Base-by-base conservation (phyloP, 257 asterid genomes). In the Linaria vulgaris region DNA sequence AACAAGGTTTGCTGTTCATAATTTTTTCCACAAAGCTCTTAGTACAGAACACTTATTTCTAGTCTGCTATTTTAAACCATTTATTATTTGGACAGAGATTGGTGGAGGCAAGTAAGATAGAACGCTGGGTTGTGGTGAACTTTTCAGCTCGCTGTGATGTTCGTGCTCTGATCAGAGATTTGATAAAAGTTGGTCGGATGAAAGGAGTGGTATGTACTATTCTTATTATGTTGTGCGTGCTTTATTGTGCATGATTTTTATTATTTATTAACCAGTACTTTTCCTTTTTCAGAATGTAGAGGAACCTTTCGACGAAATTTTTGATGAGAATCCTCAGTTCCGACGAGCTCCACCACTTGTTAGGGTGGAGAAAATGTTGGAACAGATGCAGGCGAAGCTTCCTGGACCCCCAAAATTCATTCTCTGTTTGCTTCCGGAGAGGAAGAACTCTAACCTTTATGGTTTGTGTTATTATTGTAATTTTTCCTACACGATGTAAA, bases 351-450 rank as follows among this genome's bases (percentile, higher is more conserved):
- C 95, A 0, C 88, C 96, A 21, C 30, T 81, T 59, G 85, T 84
- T 47, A 65, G 98, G 69, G 96, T 91, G 15, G 98, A 91, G 46
- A 88, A 88, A 34, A 88, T 91, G 98, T 86, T 76, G 59, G 96
- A 88, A 64, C 74, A 72, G 13, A 67, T 91, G 44, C 88, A 84
- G 72, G 43, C 92, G 3, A 88, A 80, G 74, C 95, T 86, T 61
- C 96, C 92, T 19, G 90, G 90, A 39, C 83, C 92, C 6, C 96
- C 98, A 0, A 83, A 82, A 68, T 91, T 91, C 71, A 83, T 91
- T 25, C 85, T 91, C 0, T 91, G 96, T 52, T 74, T 91, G 70
- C 86, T 91, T 19, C 96, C 98, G 0, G 96, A 88, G 78, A 71
- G 90, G 65, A 91, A 91, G 67, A 88, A 88, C 67, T 88, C 87